These are phyloP conservation scores for Fibroporia radiculosa DNA, from an alignment of 768 basidiomycete species.

Conservation along the genomic window DNA sequence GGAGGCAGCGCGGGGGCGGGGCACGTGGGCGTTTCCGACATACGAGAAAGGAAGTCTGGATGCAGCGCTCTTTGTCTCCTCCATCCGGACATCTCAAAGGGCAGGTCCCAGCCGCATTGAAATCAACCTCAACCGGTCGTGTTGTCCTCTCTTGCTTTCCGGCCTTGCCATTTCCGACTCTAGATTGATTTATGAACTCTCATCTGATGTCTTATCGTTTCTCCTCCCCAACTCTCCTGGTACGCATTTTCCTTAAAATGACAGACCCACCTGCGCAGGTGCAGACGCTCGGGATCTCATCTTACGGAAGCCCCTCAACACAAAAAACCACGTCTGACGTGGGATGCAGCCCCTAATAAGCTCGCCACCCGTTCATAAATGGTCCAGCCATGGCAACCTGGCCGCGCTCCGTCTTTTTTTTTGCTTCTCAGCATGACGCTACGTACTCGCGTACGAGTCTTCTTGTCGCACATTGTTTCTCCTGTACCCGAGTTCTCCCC, in stretches of 20 bases:
- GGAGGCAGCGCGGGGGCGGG: background rate
- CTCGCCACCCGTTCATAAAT: constrained; percentile 5
- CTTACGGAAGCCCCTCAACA: constrained; percentile 17
- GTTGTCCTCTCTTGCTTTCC: constrained; percentile 6
- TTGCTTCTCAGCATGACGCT: background rate
- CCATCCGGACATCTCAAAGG: constrained; percentile 9
- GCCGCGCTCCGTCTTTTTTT: background rate
- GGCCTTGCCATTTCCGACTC: constrained; percentile 10
- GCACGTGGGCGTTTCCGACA: background rate
- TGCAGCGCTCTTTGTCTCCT: constrained; percentile 6
- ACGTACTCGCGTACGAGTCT: background rate
- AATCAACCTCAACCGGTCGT: background rate
- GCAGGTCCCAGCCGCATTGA: background rate
- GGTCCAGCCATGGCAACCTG: background rate
- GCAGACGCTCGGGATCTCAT: constrained; percentile 18
- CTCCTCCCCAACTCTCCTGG: constrained; percentile 8
- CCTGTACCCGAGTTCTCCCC: background rate
- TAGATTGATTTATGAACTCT: constrained; percentile 11
- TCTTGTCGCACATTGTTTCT: background rate
- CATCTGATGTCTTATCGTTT: constrained; percentile 6
- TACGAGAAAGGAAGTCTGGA: constrained; percentile 5
- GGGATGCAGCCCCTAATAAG: constrained; percentile 11
- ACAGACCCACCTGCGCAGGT: constrained; percentile 15
- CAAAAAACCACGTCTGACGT: constrained; percentile 20
- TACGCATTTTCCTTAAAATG: constrained; percentile 16